These are phyloP conservation scores for Salinomyces thailandicus DNA, from an alignment of 2,329 filamentous ascomycete genomes.

Conservation along the genomic window DNA sequence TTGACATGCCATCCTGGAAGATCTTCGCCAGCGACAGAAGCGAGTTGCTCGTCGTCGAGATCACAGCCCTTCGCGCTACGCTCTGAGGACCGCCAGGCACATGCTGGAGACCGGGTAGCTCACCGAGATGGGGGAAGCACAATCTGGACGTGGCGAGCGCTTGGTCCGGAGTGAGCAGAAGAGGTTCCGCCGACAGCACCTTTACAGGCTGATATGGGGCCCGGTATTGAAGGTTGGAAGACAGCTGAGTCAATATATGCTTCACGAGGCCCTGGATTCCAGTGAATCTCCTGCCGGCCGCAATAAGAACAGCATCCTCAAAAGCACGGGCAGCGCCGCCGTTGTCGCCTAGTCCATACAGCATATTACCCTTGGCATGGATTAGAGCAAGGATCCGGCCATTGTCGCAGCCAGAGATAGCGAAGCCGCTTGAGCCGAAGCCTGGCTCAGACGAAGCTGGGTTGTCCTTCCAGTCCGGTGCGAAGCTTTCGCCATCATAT, in stretches of 20 bases:
- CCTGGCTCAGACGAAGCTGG: constrained; percentile 39
- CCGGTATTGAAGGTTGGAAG: constrained; percentile 18
- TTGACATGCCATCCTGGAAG: constrained; percentile 90
- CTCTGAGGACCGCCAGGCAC: constrained; percentile 50
- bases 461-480: constrained; percentile 30
- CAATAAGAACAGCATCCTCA: constrained; percentile 87
- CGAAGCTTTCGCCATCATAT: constrained; percentile 26
- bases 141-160: constrained; percentile 73
- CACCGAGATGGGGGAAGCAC: constrained; percentile 65
- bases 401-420: constrained; percentile 75
- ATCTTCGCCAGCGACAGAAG: constrained; percentile 92
- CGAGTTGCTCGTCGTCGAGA: constrained; percentile 92
- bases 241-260: constrained; percentile 62
- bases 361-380: constrained; percentile 97
- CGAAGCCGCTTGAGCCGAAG: constrained; percentile 73
- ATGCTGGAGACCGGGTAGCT: constrained; percentile 68
- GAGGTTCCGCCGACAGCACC: constrained; percentile 42
- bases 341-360: constrained; percentile 81
- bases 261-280: constrained; percentile 70
- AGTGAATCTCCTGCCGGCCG: constrained; percentile 58
- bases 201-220: constrained; percentile 20
- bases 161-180: constrained; percentile 72
- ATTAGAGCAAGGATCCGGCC: constrained; percentile 86
- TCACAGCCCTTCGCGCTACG: constrained; percentile 62
- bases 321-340: constrained; percentile 74